Base-by-base conservation (phyloP, 2,329 filamentous ascomycete genomes). In the Chalaropsis thielavioides region DNA sequence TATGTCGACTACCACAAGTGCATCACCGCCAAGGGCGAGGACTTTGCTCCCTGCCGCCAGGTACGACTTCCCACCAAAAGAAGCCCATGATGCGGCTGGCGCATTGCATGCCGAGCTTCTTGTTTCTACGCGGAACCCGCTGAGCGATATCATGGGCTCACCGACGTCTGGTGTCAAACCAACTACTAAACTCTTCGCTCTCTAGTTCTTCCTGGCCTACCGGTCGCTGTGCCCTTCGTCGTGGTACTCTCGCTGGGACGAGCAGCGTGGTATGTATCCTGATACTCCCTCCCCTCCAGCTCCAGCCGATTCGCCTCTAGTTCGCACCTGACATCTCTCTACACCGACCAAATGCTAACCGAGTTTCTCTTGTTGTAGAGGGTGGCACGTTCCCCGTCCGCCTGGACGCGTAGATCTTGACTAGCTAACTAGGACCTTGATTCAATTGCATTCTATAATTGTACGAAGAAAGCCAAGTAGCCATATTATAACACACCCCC, bases 1-100 rank as follows among this genome's bases (percentile, higher is more conserved):
- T 99, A 99, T 81, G 94, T 99, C 81, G 94, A 99, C 80, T 97
- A 99, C 84, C 90, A 99, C 87, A 99, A 99, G 85, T 99, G 94
- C 83, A 91, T 96, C 79, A 82, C 87, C 76, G 92, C 92, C 80
- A 97, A 97, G 85, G 92, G 92, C 79, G 92, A 97, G 83, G 92
- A 96, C 76, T 97, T 97, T 78, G 87, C 89, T 72, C 92, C 92
- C 70, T 97, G 92, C 88, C 88, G 87, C 74, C 92, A 96, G 88
- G 92, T 96, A 86, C 70, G 76, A 58, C 19, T 46, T 11, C 19
- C 40, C 40, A 19, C 17, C 54, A 58, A 38, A 10, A 11, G 8
- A 22, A 31, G 31, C 54, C 24, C 27, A 15, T 15, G 8, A 31
- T 35, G n/a, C 15, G 15, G 27, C 54, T 11, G 17, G 27, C 54